Percentiles rank a stretch among this genome's conserved stretches.
Conservation (phyloP, 2,329 filamentous ascomycete genomes). For the Fonsecaea pugnacius region DNA sequence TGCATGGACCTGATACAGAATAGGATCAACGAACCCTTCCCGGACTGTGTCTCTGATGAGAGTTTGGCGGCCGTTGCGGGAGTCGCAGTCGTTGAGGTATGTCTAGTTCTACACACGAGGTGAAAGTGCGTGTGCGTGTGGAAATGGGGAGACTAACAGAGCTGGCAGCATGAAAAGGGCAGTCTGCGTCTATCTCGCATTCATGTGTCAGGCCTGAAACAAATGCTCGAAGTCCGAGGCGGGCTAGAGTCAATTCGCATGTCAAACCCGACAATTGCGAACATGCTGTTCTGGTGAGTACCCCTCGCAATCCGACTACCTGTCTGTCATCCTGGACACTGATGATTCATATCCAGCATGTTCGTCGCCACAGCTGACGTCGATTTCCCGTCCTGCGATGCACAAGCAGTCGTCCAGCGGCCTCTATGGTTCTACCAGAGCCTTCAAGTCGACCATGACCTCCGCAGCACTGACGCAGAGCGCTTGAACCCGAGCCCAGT, state of each 20-base stretch:
- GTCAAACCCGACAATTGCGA: conserved; percentile 16
- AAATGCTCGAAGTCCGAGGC: conserved; percentile 16
- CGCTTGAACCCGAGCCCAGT: conserved; percentile 14
- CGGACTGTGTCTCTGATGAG: conserved; percentile 17
- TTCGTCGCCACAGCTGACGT: conserved; percentile 19
- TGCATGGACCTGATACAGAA: conserved; percentile 23
- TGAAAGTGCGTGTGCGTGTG: background rate
- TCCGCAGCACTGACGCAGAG: background rate
- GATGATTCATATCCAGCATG: conserved; percentile 2
- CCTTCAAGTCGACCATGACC: conserved; percentile 2
- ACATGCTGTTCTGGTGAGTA: conserved; percentile 16
- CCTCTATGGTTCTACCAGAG: conserved; percentile 20
- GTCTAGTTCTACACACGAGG: background rate
- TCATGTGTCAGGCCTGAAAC: conserved; percentile 14
- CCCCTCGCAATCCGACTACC: too few species aligned
- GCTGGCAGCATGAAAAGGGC: conserved; percentile 18
- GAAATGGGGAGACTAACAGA: background rate
- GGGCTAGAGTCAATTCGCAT: conserved; percentile 16
- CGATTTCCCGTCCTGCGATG: conserved; percentile 15
- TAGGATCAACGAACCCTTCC: conserved; percentile 20
- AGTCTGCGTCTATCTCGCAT: conserved; percentile 20
- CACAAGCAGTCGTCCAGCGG: conserved; percentile 4
- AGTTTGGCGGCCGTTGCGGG: conserved; percentile 18
- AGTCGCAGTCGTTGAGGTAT: conserved; percentile 15
- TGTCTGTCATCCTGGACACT: background rate